phyloP scores from a whole-genome alignment of 2,329 filamentous ascomycete genomes.

The Diaporthe aspalathi region DNA sequence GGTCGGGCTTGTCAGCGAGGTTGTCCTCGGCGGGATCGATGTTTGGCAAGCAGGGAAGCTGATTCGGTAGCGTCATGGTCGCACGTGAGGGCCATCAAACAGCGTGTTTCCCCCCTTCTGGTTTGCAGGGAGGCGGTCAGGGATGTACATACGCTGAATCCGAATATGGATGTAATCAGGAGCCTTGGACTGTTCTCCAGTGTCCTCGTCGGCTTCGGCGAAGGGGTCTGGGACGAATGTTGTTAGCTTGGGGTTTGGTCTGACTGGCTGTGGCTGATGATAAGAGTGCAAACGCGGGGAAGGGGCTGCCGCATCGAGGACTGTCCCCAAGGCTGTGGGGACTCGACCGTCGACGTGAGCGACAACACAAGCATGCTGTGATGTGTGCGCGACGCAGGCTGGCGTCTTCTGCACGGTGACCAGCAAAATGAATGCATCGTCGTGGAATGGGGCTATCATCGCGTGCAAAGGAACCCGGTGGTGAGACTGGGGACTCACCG shows the following conservation, averaged over 20 bases:
- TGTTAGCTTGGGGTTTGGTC: slow-evolving; percentile 37
- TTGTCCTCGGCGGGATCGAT: neutral
- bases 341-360: neutral
- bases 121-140: neutral
- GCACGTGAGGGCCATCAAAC: slow-evolving; percentile 26
- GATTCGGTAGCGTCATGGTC: neutral
- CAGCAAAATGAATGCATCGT: slow-evolving; percentile 2
- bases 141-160: slow-evolving; percentile 86
- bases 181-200: slow-evolving; percentile 92
- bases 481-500: slow-evolving; percentile 23
- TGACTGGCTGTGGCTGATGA: neutral
- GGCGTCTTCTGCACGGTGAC: neutral
- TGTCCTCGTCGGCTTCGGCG: slow-evolving; percentile 99
- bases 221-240: slow-evolving; percentile 83
- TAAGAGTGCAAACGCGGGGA: slow-evolving; percentile 11
- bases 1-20: slow-evolving; percentile 19
- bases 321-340: neutral
- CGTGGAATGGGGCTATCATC: neutral
- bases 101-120: neutral
- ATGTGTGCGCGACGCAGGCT: neutral
- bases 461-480: neutral
- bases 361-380: neutral
- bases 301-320: slow-evolving; percentile 6
- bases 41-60: neutral
- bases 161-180: slow-evolving; percentile 99